A percentile compares a stretch with the other conserved stretches of the same genome.
Evolutionary conservation across 495 filamentous ascomycete species (phyloP).

Genomic region (Penicillium roqueforti): DNA sequence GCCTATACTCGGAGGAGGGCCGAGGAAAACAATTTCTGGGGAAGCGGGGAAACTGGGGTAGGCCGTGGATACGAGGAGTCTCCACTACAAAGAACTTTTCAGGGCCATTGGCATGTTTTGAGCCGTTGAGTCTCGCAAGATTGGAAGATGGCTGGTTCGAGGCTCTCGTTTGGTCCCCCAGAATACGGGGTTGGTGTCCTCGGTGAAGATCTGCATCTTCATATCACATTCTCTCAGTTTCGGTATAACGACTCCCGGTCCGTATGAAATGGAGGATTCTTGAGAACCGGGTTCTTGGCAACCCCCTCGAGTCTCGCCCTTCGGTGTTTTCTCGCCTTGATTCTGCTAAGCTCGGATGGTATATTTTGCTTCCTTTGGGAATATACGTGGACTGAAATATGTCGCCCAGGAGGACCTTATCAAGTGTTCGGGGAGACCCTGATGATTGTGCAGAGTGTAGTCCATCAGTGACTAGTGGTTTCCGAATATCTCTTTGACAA

Average conservation of each 20-base stretch:
- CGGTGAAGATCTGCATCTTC: neutral
- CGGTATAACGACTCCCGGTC: neutral
- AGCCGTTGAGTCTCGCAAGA: neutral
- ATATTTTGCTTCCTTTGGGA: neutral
- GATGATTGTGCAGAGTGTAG: neutral
- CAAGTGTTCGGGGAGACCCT: neutral
- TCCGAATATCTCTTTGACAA: neutral
- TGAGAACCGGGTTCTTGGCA: neutral
- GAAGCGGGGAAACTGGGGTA: slow-evolving; percentile 1
- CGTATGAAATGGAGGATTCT: neutral
- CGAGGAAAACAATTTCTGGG: slow-evolving; percentile 23
- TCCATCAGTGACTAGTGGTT: neutral
- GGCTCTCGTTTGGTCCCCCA: neutral
- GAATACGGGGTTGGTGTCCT: slow-evolving; percentile 1
- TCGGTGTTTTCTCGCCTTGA: neutral
- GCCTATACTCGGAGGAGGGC: slow-evolving; percentile 28
- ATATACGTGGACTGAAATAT: neutral
- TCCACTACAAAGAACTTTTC: neutral
- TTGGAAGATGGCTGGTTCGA: neutral
- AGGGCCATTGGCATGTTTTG: neutral
- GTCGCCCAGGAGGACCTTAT: neutral
- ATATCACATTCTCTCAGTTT: neutral
- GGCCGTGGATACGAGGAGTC: neutral
- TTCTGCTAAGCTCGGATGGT: neutral
- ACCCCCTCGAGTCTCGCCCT: neutral